Base-by-base conservation (phyloP, 1,284 basidiomycete genomes). In the Athelia sp. region DNA sequence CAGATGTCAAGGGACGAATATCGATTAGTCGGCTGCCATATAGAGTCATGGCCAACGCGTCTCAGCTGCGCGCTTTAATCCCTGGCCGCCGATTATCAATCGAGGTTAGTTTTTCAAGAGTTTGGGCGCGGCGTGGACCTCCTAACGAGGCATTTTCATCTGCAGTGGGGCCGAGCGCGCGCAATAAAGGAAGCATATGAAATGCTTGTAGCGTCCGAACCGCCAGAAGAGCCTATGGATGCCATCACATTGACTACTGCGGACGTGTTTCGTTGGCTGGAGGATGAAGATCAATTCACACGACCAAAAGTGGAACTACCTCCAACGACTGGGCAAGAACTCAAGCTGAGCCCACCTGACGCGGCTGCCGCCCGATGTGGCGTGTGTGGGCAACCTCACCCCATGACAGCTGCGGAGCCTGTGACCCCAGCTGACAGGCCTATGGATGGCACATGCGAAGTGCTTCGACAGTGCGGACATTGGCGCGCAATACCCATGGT, bases 11-110 rank as follows among this genome's bases (percentile, higher is more conserved):
- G 53, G 60, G 61, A 21, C 70, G 68, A 50, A 60, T 61, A 42
- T 59, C 61, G 11, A 46, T 59, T 17, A 62, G 19, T 40, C 36
- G 61, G 31, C 56, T 82, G 8, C 73, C 81, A 1, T 87, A 86
- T 56, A 77, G 65, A 51, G 61, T 85, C n/a, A 76, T 74, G 3
- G 47, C 75, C 3, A 71, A 67, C 6, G 65, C 68, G 1, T 54
- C 67, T 8, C 72, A 81, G 26, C 72, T 84, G 22, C 67, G 68
- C 18, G 61, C 58, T 19, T 65, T 85, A 18, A 61, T 79, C 15
- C 60, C 70, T 43, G 86, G 85, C 23, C 75, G 83, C 49, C 72
- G 80, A 49, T 86, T 87, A 63, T 82, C 86, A 1, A 80, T 87
- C 10, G 84, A 88, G 69, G 85, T 85, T 48, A 51, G 74, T 60